Conservation (phyloP, 2,329 filamentous ascomycete genomes). For the Alternaria panax region DNA sequence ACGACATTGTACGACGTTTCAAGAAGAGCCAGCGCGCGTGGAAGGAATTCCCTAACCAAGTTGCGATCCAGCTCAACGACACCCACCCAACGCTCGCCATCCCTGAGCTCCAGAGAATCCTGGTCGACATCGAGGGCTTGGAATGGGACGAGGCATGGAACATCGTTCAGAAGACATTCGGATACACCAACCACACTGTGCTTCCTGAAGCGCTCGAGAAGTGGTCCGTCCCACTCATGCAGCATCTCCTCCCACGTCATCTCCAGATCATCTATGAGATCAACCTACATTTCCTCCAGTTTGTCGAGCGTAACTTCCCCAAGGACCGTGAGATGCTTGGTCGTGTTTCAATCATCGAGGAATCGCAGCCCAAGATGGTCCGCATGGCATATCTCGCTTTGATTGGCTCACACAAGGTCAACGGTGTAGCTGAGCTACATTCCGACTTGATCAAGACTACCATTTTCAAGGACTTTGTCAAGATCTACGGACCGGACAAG, state of each 20-base stretch:
- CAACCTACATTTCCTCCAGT: constrained; percentile 91
- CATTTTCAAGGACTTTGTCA: constrained; percentile 99
- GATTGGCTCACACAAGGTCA: constrained; percentile 98
- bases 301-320: constrained; percentile 88
- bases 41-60: constrained; percentile 91
- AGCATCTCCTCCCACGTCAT: constrained; percentile 91
- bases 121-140: constrained; percentile 87
- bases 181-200: constrained; percentile 98
- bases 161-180: constrained; percentile 73
- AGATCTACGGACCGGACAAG: constrained; percentile 93
- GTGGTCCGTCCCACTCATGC: constrained; percentile 92
- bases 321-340: constrained; percentile 84
- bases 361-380: constrained; percentile 96
- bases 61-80: constrained; percentile 97
- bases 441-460: constrained; percentile 98
- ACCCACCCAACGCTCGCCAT: constrained; percentile 96
- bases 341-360: constrained; percentile 96
- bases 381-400: constrained; percentile 96
- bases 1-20: constrained; percentile 96
- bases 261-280: constrained; percentile 98
- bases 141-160: constrained; percentile 93
- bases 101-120: constrained; percentile 91
- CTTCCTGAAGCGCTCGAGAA: constrained; percentile 97
- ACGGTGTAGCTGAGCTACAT: constrained; percentile 95
- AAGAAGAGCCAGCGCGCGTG: constrained; percentile 94